phyloP scores from a whole-genome alignment of 495 filamentous ascomycete genomes.

The Penicillium antarcticum region DNA sequence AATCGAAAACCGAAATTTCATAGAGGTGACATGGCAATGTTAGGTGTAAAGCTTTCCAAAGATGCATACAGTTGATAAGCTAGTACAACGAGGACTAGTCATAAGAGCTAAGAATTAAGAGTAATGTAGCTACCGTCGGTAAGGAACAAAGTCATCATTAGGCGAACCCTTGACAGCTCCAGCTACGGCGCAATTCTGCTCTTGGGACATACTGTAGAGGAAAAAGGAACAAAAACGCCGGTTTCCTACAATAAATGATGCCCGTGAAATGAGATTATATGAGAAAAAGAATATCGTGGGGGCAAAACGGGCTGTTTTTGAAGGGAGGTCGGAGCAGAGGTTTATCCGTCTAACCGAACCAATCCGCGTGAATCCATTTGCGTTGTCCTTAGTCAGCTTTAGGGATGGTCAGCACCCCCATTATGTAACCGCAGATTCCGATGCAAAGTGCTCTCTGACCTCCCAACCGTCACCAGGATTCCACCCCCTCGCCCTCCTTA shows the following conservation, averaged over 20 bases:
- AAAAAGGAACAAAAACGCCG: slow-evolving; percentile 43
- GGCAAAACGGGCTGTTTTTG: slow-evolving; percentile 12
- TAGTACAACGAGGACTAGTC: not conserved
- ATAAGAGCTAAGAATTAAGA: not conserved
- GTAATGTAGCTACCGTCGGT: slow-evolving; percentile 59
- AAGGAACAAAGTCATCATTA: slow-evolving; percentile 57
- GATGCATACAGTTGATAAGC: not conserved
- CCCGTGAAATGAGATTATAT: slow-evolving; percentile 57
- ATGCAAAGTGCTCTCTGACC: slow-evolving; percentile 36
- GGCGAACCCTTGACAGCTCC: slow-evolving; percentile 57
- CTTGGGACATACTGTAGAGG: slow-evolving; percentile 66
- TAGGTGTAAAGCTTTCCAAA: too few species aligned
- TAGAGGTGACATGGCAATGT: not conserved
- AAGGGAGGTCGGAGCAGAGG: slow-evolving; percentile 14
- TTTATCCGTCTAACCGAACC: slow-evolving; percentile 31
- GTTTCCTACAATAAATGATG: slow-evolving; percentile 91
- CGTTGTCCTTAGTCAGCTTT: slow-evolving; percentile 19
- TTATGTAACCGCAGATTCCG: slow-evolving; percentile 32
- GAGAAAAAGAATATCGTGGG: slow-evolving; percentile 34
- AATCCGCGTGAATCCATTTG: slow-evolving; percentile 39
- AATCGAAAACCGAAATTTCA: not conserved
- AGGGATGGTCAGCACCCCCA: slow-evolving; percentile 27
- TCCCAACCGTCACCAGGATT: slow-evolving; percentile 21
- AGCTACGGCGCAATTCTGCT: slow-evolving; percentile 60
- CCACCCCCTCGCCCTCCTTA: slow-evolving; percentile 17